phyloP scores from a whole-genome alignment of 805 yeast genomes.

The Candida arabinofermentans region DNA sequence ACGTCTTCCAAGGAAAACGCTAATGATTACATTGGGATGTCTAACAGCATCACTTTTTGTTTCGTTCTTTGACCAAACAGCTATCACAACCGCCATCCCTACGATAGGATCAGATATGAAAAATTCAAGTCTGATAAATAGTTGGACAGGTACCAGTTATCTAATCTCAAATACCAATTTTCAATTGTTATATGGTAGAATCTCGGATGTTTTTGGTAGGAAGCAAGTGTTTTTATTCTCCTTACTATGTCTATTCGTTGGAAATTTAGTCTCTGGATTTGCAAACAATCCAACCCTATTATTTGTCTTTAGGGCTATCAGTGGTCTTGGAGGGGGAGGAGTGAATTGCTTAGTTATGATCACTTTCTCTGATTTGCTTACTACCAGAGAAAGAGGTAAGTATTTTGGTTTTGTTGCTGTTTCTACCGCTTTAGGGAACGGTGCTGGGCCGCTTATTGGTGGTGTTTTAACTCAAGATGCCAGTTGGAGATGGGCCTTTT shows the following conservation, averaged over 20 bases:
- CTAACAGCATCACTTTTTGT: slow-evolving; percentile 22
- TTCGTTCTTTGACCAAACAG: slow-evolving; percentile 47
- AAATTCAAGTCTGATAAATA: slow-evolving; percentile 42
- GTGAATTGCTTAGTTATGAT: slow-evolving; percentile 47
- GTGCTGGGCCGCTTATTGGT: slow-evolving; percentile 53
- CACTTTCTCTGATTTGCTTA: slow-evolving; percentile 48
- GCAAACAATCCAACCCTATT: slow-evolving; percentile 44
- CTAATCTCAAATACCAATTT: slow-evolving; percentile 48
- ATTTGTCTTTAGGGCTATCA: slow-evolving; percentile 46
- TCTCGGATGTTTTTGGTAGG: slow-evolving; percentile 53
- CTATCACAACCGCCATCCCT: slow-evolving; percentile 46
- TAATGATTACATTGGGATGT: slow-evolving; percentile 13
- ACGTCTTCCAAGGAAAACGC: slow-evolving; percentile 10
- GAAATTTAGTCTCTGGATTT: slow-evolving; percentile 50
- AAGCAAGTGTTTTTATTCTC: slow-evolving; percentile 40
- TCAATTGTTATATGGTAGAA: slow-evolving; percentile 48
- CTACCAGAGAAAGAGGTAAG: slow-evolving; percentile 48
- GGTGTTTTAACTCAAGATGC: slow-evolving; percentile 43
- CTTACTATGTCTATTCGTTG: slow-evolving; percentile 35
- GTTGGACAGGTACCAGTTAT: slow-evolving; percentile 53
- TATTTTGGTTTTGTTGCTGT: slow-evolving; percentile 53
- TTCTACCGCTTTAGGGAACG: slow-evolving; percentile 46
- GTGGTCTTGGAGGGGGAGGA: slow-evolving; percentile 56
- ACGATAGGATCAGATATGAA: slow-evolving; percentile 41
- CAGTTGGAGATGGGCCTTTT: slow-evolving; percentile 52